Evolutionary conservation across 768 basidiomycete species (phyloP), one percentile per base, ranked within the genome.

Genomic region (Tylopilus vinaceipallidus): DNA sequence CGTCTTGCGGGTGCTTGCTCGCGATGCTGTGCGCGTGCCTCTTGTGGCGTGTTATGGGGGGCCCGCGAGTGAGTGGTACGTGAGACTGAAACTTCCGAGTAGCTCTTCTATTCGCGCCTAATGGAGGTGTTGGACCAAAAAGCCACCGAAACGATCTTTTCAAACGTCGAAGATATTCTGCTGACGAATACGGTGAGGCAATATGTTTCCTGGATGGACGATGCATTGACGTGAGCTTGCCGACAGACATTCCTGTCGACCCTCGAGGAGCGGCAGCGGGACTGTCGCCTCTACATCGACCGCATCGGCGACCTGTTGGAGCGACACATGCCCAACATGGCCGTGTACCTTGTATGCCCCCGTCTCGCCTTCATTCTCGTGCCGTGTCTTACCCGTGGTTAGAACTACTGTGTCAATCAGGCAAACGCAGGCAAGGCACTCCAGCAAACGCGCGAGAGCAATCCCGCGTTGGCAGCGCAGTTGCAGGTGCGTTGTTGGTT

Each of bases 401-500:
- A 94, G 86, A 83, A 84, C 47, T 98, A 97, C 61, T 98, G 95
- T 54, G 81, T 93, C 47, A 95, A 98, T 55, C 95, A 97, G 66
- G 75, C 73, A 8, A 83, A 75, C 11, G 91, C 88, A 0, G 87
- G 84, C 57, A 86, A 84, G 58, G 80, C 86, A 3, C 72, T 95
- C 29, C 84, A 90, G 55, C 83, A 86, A 0, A 64, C 89, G 50
- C 75, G 91, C 39, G 80, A 86, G 45, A 76, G 76, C 3, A 86
- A 89, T 52, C 74, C 81, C 0, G 82, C 81, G 19, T 67, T 95
- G 10, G 79, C 80, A 1, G 62, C 70, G 12, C 84, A 86, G 61
- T 69, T 95, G 23, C 83, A 86, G 73, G 91, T 90, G 7, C 5
- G 59, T 47, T 37, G 12, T 50, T 43, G 69, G 49, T 9, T 35